Evolutionary conservation across 768 basidiomycete species (phyloP).

Genomic region (Macrocybe gigantea): DNA sequence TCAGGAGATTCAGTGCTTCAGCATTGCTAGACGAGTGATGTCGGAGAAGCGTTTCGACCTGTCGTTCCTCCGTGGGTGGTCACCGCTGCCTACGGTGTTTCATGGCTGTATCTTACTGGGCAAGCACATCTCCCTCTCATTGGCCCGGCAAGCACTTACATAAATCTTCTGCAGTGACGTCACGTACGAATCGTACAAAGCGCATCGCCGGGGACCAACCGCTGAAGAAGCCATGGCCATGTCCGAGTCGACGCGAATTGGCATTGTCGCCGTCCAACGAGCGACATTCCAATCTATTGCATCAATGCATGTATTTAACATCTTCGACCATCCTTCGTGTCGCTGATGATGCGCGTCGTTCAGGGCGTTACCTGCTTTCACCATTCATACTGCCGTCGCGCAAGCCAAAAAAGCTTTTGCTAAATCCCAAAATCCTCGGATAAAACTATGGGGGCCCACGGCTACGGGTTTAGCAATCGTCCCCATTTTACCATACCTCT

Average conservation of each 20-base stretch:
- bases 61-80: slow-evolving; percentile 70
- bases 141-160: neutral
- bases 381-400: slow-evolving; percentile 77
- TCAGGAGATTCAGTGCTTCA: neutral
- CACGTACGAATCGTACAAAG: slow-evolving; percentile 77
- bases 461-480: slow-evolving; percentile 67
- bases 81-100: slow-evolving; percentile 73
- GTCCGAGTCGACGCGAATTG: slow-evolving; percentile 62
- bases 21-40: slow-evolving; percentile 59
- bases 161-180: slow-evolving; percentile 46
- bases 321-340: slow-evolving; percentile 6
- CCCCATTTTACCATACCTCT: slow-evolving; percentile 69
- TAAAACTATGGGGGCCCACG: slow-evolving; percentile 75
- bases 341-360: slow-evolving; percentile 7
- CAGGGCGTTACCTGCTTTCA: slow-evolving; percentile 80
- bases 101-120: slow-evolving; percentile 75
- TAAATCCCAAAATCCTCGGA: slow-evolving; percentile 47
- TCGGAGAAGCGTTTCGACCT: slow-evolving; percentile 81
- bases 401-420: slow-evolving; percentile 66
- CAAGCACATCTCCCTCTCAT: slow-evolving; percentile 4
- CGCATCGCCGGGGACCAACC: slow-evolving; percentile 60
- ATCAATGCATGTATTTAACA: slow-evolving; percentile 53
- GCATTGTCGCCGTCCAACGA: slow-evolving; percentile 69
- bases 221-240: slow-evolving; percentile 62
- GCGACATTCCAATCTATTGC: slow-evolving; percentile 78